Conservation (phyloP, 2,329 filamentous ascomycete species). For the Colletotrichum sp. region DNA sequence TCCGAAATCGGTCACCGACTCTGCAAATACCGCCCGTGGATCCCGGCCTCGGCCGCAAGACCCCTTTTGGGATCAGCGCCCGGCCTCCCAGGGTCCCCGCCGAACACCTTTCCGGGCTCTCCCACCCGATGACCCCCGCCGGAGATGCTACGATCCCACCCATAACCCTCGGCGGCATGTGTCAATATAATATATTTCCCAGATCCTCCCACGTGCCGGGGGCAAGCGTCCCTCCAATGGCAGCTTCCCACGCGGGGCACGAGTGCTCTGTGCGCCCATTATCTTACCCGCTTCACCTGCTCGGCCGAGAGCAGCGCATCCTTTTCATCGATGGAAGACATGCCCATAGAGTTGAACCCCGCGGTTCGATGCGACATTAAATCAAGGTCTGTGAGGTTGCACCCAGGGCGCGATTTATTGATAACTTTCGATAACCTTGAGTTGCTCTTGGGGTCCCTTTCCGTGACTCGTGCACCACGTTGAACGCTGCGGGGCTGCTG, state of each 20-base stretch:
- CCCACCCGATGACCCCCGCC: constrained; percentile 9
- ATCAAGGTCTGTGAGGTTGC: neutral
- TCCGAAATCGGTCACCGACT: constrained; percentile 11
- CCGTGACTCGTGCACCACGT: constrained; percentile 11
- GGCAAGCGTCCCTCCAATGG: neutral
- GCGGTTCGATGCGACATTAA: constrained; percentile 7
- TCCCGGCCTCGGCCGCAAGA: neutral
- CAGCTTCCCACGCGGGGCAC: neutral
- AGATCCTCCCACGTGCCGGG: neutral
- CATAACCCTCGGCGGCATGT: constrained; percentile 10
- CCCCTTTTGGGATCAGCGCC: constrained; percentile 9
- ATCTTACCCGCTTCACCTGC: neutral
- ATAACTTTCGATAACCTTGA: constrained; percentile 3
- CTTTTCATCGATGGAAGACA: neutral
- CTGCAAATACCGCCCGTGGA: neutral
- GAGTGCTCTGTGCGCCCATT: neutral
- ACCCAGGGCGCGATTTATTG: neutral
- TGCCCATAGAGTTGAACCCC: neutral
- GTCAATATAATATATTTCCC: neutral
- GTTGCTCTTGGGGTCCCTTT: neutral
- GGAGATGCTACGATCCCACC: constrained; percentile 13
- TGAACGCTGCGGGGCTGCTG: neutral
- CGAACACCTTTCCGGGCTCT: constrained; percentile 6
- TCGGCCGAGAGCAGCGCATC: neutral
- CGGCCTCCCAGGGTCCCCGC: neutral